Percentiles rank a stretch among this genome's conserved stretches.
phyloP scores from a whole-genome alignment of 805 yeast species.

The Tetrapisispora taiwanensis region DNA sequence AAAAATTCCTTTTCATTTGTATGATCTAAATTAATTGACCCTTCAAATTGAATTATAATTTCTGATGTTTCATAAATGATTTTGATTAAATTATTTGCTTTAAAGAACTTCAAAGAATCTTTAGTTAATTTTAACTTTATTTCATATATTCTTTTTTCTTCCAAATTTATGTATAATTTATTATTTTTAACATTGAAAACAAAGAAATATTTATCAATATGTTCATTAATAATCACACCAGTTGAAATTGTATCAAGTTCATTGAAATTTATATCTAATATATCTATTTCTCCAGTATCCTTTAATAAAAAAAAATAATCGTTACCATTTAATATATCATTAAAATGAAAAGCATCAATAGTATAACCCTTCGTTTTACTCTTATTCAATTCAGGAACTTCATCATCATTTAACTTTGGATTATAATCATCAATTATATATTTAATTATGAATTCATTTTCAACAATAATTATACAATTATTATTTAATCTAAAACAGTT shows the following conservation, averaged over 20 bases:
- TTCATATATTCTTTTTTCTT: slow-evolving; percentile 6
- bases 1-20: slow-evolving; percentile 2
- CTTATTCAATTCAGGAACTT: neutral
- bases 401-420: neutral
- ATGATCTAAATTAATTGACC: slow-evolving; percentile 2
- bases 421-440: neutral
- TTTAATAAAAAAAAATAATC: slow-evolving; percentile 14
- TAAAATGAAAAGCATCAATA: slow-evolving; percentile 8
- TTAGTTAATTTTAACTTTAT: slow-evolving; percentile 5
- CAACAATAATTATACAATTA: neutral
- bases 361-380: slow-evolving; percentile 10
- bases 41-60: slow-evolving; percentile 6
- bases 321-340: slow-evolving; percentile 7
- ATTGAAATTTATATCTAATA: slow-evolving; percentile 5
- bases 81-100: neutral
- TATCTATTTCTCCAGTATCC: slow-evolving; percentile 13
- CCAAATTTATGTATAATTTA: slow-evolving; percentile 10
- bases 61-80: slow-evolving; percentile 2
- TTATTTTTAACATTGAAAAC: slow-evolving; percentile 8
- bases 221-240: slow-evolving; percentile 4
- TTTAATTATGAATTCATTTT: neutral
- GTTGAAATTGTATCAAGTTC: slow-evolving; percentile 10
- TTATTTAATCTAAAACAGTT: neutral
- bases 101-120: slow-evolving; percentile 6
- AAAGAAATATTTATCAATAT: neutral